Evolutionary conservation across 345 rosid species (phyloP).

Genomic region (Rhizophora apiculata): DNA sequence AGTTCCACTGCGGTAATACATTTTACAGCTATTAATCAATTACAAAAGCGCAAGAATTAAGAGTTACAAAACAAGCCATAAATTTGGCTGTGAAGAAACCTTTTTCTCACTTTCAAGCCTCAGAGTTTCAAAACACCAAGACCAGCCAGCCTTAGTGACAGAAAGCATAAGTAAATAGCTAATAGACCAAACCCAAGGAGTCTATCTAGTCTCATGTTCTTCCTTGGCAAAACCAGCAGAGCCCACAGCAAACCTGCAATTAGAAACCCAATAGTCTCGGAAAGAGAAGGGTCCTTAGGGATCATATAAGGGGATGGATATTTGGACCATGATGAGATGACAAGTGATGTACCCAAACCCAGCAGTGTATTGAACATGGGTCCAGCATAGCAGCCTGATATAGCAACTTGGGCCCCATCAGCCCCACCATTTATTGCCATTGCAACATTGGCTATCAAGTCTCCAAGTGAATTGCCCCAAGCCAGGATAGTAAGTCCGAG

Average conservation of each 20-base stretch:
- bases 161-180: conserved; percentile 67
- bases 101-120: neutral
- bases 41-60: neutral
- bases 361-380: conserved; percentile 82
- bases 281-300: conserved; percentile 56
- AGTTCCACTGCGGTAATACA: too few species aligned
- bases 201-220: conserved; percentile 60
- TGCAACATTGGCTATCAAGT: conserved; percentile 70
- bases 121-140: conserved; percentile 34
- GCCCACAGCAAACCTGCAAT: conserved; percentile 80
- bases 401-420: conserved; percentile 79
- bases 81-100: neutral
- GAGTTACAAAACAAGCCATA: neutral
- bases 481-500: conserved; percentile 86
- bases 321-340: conserved; percentile 54
- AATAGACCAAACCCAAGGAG: conserved; percentile 70
- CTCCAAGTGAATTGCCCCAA: conserved; percentile 96
- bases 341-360: conserved; percentile 67
- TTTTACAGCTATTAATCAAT: neutral
- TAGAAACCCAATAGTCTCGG: conserved; percentile 66
- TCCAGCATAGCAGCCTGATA: conserved; percentile 90
- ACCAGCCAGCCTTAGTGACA: conserved; percentile 49
- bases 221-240: conserved; percentile 66
- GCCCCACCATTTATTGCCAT: conserved; percentile 76
- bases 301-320: conserved; percentile 58